A percentile compares a stretch with the other conserved stretches of the same genome.
phyloP scores from a whole-genome alignment of 768 basidiomycete species.

The Leucosporidium creatinivorum region DNA sequence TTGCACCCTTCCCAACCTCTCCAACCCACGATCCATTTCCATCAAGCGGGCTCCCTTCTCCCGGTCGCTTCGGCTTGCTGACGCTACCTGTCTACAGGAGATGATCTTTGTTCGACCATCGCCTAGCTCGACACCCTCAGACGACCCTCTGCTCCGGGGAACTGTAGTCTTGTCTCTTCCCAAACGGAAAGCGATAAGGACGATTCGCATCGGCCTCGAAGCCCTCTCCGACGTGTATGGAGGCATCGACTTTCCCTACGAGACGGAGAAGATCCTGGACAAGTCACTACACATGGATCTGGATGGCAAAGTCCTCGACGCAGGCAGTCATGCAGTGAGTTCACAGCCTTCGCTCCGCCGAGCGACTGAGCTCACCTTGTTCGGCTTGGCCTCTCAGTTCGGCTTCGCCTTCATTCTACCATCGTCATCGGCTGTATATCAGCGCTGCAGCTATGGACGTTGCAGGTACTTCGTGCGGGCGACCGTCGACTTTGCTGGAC shows the following conservation, averaged over 20 bases:
- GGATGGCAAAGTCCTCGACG: slow-evolving; percentile 17
- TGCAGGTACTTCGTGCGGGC: slow-evolving; percentile 17
- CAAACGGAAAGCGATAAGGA: background rate
- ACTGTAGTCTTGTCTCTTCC: background rate
- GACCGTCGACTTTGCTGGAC: slow-evolving; percentile 8
- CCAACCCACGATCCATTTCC: too few relatives aligned
- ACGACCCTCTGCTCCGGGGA: background rate
- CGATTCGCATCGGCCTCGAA: background rate
- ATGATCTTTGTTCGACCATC: background rate
- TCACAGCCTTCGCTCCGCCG: background rate
- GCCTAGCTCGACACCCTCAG: background rate
- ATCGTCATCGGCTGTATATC: slow-evolving; percentile 2
- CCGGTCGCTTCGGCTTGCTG: too few relatives aligned
- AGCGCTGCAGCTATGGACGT: slow-evolving; percentile 11
- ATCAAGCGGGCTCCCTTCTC: too few relatives aligned
- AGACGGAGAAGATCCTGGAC: slow-evolving; percentile 3
- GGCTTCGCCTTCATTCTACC: slow-evolving; percentile 4
- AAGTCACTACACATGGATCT: slow-evolving; percentile 17
- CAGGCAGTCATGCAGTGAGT: slow-evolving; percentile 13
- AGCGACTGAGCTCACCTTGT: background rate
- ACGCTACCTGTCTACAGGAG: background rate
- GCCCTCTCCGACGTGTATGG: background rate
- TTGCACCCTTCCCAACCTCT: too few relatives aligned
- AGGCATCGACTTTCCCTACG: slow-evolving; percentile 9
- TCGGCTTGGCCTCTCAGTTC: background rate